Base-by-base conservation (phyloP, 129 eudicot species). In the Centella asiatica region DNA sequence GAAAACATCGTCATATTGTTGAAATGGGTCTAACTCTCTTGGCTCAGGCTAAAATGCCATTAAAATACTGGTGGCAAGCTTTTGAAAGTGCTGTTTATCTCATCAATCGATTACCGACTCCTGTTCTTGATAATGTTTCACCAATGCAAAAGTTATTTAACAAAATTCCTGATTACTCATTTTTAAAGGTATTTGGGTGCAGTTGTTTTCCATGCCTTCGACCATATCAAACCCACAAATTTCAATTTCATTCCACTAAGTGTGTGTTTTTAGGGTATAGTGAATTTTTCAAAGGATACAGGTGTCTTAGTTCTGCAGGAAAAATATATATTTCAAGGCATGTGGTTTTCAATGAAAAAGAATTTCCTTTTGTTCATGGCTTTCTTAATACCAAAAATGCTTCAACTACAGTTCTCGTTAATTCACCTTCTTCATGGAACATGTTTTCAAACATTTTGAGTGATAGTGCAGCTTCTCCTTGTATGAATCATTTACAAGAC, bases 1-100 rank as follows among this genome's bases (percentile, higher is more conserved):
- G 44, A 0, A 57, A 57, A 31, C 62, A 57, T 18, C 4, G 24
- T 1, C 40, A 57, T 1, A 57, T 57, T 4, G 44, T 57, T 12
- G 20, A 26, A 31, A 57, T 57, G 37, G 62, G 62, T 15, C 39
- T 57, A 14, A 57, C 62, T 13, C 44, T 57, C 0, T 18, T 57
- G 3, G 36, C 62, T 26, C 62, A 57, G 28, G 62, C 37, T 8
- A 10, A 18, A 2, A 18, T 31, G 22, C 62, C 62, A 11, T 20
- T 57, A 27, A 28, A 32, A 17, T 57, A 10, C 44, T 57, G 63
- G 63, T 57, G 39, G 42, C 19, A 57, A 6, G 27, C 45, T 3
- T 57, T 57, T 57, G 10, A 8, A 5, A 57, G 24, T 15, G 2
- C 63, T 17, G 32, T 57, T 31, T 5, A 57, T n/a, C n/a, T n/a